Evolutionary conservation across 345 rosid species (phyloP).

Genomic region (Alliaria petiolata): DNA sequence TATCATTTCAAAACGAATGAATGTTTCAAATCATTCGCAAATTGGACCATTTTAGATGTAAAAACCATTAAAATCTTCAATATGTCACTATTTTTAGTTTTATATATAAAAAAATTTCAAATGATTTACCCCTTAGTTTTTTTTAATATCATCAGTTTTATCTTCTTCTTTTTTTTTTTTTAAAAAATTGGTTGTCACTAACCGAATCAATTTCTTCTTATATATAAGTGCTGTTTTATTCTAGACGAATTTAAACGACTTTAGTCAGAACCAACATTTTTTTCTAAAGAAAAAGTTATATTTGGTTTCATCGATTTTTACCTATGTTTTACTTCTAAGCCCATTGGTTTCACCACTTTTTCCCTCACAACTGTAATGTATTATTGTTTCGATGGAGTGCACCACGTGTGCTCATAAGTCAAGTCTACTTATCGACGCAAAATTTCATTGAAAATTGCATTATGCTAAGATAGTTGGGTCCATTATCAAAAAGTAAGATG

Average conservation of each 20-base stretch:
- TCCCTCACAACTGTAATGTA: constrained; percentile 15
- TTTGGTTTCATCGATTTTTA: neutral
- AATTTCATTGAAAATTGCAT: constrained; percentile 8
- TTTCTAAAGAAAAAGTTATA: neutral
- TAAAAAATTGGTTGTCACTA: too few species aligned
- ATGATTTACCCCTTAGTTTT: too few species aligned
- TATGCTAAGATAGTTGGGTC: constrained; percentile 16
- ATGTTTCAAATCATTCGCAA: too few species aligned
- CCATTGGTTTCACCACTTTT: constrained; percentile 6
- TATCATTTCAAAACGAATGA: too few species aligned
- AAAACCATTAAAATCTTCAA: too few species aligned
- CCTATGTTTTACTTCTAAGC: neutral
- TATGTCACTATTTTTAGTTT: too few species aligned
- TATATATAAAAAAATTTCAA: too few species aligned
- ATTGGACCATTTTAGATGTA: too few species aligned
- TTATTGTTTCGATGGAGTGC: constrained; percentile 1
- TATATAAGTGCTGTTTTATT: neutral
- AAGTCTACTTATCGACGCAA: constrained; percentile 12
- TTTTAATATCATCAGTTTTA: too few species aligned
- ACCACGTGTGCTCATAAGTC: constrained; percentile 17
- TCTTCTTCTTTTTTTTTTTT: too few species aligned
- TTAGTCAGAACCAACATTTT: neutral
- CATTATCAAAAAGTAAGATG: constrained; percentile 23
- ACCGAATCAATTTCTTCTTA: neutral
- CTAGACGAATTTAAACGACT: neutral